Base-by-base conservation (phyloP, 192 early-diverging fungal genomes). In the Backusella psychrophila region DNA sequence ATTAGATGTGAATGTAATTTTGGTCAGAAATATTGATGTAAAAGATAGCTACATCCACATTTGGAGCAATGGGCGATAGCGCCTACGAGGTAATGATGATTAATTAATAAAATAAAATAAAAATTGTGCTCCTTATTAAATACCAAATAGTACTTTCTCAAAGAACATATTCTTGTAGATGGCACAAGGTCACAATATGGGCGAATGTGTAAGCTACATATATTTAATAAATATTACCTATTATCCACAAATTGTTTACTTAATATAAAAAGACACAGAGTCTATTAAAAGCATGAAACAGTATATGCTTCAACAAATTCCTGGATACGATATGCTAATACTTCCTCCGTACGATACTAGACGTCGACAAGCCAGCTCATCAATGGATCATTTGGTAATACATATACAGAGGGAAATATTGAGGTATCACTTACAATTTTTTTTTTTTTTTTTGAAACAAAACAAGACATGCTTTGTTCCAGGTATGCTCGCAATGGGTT, bases 31-130 rank as follows among this genome's bases (percentile, higher is more conserved):
- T 17, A n/a, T 36, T 26, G 35, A 31, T 17, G 36, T 6, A 39
- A 41, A 15, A 26, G 74, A 65, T 46, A 75, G 74, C 74, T 4
- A 68, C 39, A 21, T 35, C 14, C 9, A 71, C 79, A 6, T 82
- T 89, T 39, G 88, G 85, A 21, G 88, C 82, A 21, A 80, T 83
- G 83, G 82, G 81, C 11, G 89, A 90, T 52, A 89, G 88, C 68
- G 80, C 81, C 35, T 90, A 85, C 72, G 89, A 90, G 86, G 89
- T 90, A 85, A 44, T 9, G 33, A 67, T 56, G 31, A 71, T 29
- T 63, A 29, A 38, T 3, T 52, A 31, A 17, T 29, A 7, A 71
- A 19, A 44, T 44, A n/a, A 8, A 42, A 23, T 34, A 33, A 53
- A 15, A 33, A 14, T 38, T 49, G 46, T n/a, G 19, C 1, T 23